Conservation (phyloP, 2,329 filamentous ascomycete genomes). For the Nemania serpens region DNA sequence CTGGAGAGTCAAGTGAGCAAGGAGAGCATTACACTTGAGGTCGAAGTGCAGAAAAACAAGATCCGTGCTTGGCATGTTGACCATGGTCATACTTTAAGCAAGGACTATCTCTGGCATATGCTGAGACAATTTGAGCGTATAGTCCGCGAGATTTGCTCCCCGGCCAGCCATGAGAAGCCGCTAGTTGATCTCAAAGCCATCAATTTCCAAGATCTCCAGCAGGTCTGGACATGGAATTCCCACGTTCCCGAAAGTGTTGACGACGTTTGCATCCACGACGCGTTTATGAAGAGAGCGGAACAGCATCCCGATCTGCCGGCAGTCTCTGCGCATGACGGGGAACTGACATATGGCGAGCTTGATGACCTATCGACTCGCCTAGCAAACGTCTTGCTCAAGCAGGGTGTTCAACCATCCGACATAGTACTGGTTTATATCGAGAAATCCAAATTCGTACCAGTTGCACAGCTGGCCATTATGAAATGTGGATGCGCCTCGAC, state of each 20-base stretch:
- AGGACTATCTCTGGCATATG: not conserved
- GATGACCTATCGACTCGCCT: constrained; percentile 11
- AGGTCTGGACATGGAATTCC: constrained; percentile 9
- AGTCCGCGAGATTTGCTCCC: not conserved
- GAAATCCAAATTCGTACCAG: not conserved
- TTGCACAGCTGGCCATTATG: not conserved
- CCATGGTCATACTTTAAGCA: too few relatives aligned
- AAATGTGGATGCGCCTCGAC: not conserved
- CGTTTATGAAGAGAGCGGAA: not conserved
- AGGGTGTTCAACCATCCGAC: not conserved
- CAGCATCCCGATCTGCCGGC: not conserved
- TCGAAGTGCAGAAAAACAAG: too few relatives aligned
- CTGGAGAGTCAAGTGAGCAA: too few relatives aligned
- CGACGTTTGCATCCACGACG: not conserved
- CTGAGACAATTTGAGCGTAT: not conserved
- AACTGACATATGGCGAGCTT: constrained; percentile 12
- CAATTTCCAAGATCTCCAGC: not conserved
- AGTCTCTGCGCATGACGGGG: constrained; percentile 11
- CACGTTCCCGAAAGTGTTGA: constrained; percentile 1
- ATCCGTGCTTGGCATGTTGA: too few relatives aligned
- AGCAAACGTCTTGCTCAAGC: not conserved
- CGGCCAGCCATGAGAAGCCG: not conserved
- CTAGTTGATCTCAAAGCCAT: not conserved
- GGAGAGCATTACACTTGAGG: too few relatives aligned
- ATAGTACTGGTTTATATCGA: not conserved